These are phyloP conservation scores for Penicillium sp. DNA, from an alignment of 2,329 filamentous ascomycete species.

Conservation along the genomic window DNA sequence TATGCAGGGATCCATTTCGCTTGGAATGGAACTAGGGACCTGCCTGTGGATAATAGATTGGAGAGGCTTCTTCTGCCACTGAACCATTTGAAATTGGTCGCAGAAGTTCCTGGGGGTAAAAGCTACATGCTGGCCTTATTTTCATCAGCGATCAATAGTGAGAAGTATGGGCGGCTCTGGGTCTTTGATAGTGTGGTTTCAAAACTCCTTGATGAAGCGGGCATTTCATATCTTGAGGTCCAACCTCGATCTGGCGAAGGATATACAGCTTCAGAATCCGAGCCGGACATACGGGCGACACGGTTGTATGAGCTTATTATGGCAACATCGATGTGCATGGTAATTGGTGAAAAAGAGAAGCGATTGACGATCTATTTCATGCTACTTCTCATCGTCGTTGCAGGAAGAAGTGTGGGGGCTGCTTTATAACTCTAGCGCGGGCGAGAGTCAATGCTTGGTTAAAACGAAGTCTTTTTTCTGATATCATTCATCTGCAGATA, in stretches of 20 bases:
- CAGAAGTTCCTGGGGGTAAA: background rate
- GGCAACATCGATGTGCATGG: constrained; percentile 23
- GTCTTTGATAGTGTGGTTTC: constrained; percentile 14
- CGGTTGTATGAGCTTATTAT: constrained; percentile 16
- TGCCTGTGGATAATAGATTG: background rate
- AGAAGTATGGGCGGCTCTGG: constrained; percentile 14
- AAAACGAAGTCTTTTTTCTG: too few relatives aligned
- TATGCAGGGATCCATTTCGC: constrained; percentile 13
- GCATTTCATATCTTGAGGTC: background rate
- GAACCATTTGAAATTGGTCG: constrained; percentile 17
- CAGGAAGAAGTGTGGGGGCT: background rate
- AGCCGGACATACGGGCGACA: background rate
- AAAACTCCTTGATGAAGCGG: constrained; percentile 3
- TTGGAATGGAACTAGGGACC: constrained; percentile 18
- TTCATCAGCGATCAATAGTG: constrained; percentile 1
- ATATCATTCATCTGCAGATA: too few relatives aligned
- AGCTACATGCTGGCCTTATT: background rate
- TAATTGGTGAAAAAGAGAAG: constrained; percentile 20
- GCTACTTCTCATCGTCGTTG: background rate
- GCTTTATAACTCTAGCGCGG: too few relatives aligned
- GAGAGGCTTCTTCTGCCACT: constrained; percentile 10
- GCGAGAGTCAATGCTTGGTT: too few relatives aligned
- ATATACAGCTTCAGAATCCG: background rate
- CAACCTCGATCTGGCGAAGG: background rate
- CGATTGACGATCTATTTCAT: background rate